Conservation (phyloP, 108 stramenopile species). For the Parietichytrium sp. region DNA sequence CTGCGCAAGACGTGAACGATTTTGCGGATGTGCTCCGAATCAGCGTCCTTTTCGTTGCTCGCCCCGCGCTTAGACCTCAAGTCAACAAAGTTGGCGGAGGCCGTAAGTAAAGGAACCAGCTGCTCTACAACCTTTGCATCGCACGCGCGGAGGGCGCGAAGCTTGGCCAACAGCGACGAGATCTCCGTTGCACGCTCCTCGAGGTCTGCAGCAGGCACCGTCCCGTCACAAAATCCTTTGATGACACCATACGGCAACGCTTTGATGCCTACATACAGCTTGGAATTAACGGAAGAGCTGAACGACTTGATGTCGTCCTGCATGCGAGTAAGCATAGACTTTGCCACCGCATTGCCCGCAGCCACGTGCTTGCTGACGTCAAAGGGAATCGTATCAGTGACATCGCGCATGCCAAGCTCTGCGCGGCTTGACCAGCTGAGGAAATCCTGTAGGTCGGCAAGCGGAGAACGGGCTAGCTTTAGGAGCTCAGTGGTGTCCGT, state of each 20-base stretch:
- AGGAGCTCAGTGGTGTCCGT: constrained; percentile 3
- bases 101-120: constrained; percentile 36
- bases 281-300: not conserved
- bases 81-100: constrained; percentile 39
- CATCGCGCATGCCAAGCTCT: constrained; percentile 10
- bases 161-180: not conserved
- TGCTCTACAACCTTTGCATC: constrained; percentile 28
- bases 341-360: constrained; percentile 42
- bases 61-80: not conserved
- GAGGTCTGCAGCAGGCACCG: not conserved
- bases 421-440: not conserved
- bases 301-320: constrained; percentile 44
- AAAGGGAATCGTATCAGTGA: constrained; percentile 34
- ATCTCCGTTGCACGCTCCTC: not conserved
- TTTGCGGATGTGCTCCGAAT: too few species aligned
- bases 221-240: not conserved
- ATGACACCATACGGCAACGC: not conserved
- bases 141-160: not conserved
- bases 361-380: constrained; percentile 43
- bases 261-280: not conserved
- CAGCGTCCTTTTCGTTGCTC: not conserved
- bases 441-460: not conserved
- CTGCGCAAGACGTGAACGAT: constrained; percentile 15
- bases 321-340: constrained; percentile 44
- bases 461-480: constrained; percentile 31